A percentile compares a stretch with the other conserved stretches of the same genome.
These are phyloP conservation scores for Asterella californica DNA, from an alignment of 225 moss, liverwort and hornwort species.

Conservation along the genomic window DNA sequence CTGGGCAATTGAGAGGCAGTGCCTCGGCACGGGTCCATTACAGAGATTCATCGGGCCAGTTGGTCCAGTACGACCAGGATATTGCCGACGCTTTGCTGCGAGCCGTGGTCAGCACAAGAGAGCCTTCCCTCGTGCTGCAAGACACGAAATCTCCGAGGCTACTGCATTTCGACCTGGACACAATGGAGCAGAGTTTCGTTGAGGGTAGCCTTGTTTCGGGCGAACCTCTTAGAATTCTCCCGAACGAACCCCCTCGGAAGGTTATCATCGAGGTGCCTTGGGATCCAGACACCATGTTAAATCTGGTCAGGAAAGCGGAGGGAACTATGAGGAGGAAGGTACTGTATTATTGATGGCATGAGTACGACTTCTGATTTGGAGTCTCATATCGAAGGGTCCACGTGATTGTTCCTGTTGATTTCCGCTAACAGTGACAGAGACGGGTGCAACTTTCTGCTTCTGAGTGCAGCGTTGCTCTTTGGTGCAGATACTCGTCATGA, in stretches of 20 bases:
- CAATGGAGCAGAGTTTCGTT: slow-evolving; percentile 12
- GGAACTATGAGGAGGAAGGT: not conserved
- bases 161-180: slow-evolving; percentile 11
- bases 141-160: not conserved
- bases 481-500: slow-evolving; percentile 14
- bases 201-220: not conserved
- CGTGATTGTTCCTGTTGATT: too few relatives aligned
- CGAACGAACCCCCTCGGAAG: not conserved
- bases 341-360: too few relatives aligned
- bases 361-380: too few relatives aligned
- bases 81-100: not conserved
- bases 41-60: not conserved
- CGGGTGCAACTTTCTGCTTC: too few relatives aligned
- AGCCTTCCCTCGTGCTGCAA: not conserved
- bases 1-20: not conserved
- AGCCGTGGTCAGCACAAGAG: not conserved
- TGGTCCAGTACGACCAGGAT: not conserved
- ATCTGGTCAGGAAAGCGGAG: not conserved
- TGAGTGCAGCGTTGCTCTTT: not conserved
- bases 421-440: not conserved
- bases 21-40: slow-evolving; percentile 3
- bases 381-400: too few relatives aligned
- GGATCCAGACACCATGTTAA: slow-evolving; percentile 11
- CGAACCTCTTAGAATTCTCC: not conserved
- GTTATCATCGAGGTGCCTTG: slow-evolving; percentile 15